These are phyloP conservation scores for Rhynchosporium agropyri DNA, from an alignment of 2,329 filamentous ascomycete species.

Conservation along the genomic window DNA sequence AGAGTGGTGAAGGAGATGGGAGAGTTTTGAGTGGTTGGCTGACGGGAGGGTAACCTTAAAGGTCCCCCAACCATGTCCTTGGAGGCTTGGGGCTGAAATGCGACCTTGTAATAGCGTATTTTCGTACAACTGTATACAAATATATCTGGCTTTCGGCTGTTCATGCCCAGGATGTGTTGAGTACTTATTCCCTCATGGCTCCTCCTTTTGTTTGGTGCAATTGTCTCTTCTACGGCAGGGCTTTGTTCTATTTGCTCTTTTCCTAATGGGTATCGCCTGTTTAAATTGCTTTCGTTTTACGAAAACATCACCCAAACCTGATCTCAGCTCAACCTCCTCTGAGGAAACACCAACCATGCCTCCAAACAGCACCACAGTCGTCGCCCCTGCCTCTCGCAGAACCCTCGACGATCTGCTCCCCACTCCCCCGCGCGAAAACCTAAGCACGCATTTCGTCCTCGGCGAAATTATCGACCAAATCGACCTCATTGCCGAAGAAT, in stretches of 20 bases:
- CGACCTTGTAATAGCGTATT: background rate
- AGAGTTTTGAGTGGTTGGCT: constrained; percentile 22
- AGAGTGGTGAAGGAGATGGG: background rate
- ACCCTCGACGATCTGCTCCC: constrained; percentile 25
- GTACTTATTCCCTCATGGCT: constrained; percentile 3
- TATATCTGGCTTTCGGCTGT: background rate
- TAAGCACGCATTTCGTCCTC: constrained; percentile 40
- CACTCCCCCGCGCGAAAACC: constrained; percentile 31
- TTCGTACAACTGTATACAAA: background rate
- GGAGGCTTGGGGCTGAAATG: constrained; percentile 18
- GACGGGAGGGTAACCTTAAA: constrained; percentile 20
- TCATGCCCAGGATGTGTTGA: constrained; percentile 3
- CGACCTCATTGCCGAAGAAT: constrained; percentile 33
- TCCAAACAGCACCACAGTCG: no score
- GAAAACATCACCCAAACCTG: background rate
- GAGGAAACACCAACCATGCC: no score
- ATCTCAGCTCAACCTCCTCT: constrained; percentile 15
- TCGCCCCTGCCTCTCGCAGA: background rate
- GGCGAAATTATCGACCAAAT: constrained; percentile 43
- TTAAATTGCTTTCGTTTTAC: background rate
- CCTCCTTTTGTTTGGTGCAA: background rate
- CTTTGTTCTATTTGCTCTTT: background rate
- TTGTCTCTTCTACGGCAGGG: background rate
- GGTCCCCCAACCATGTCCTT: constrained; percentile 1
- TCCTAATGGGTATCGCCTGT: no score